Evolutionary conservation across 1,284 basidiomycete genomes (phyloP).

Genomic region (Bjerkandera adusta): DNA sequence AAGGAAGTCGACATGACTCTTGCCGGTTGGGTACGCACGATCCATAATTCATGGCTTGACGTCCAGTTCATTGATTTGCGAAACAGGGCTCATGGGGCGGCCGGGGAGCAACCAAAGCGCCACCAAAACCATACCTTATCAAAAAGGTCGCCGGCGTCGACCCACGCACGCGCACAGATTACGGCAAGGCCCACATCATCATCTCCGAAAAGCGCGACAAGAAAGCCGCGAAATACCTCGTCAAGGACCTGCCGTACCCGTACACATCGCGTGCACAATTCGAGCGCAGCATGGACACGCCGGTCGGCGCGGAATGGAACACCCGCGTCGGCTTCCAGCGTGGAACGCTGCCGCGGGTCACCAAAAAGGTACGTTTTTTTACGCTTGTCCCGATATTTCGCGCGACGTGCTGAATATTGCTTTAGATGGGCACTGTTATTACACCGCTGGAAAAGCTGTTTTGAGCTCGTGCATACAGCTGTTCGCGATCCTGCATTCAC

Average conservation of each 20-base stretch:
- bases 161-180: conserved; percentile 79
- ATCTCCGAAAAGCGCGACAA: conserved; percentile 94
- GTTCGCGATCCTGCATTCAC: too few relatives aligned
- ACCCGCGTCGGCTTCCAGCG: conserved; percentile 86
- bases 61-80: conserved; percentile 4
- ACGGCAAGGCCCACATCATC: conserved; percentile 84
- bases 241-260: conserved; percentile 90
- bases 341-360: conserved; percentile 79
- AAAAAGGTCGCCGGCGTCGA: conserved; percentile 83
- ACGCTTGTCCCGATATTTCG: not conserved
- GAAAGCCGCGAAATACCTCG: conserved; percentile 86
- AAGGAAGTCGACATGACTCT: conserved; percentile 84
- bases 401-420: not conserved
- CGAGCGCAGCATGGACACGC: conserved; percentile 77
- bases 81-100: conserved; percentile 94
- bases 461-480: conserved; percentile 6
- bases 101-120: conserved; percentile 56
- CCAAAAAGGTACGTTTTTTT: conserved; percentile 71
- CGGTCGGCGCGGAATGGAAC: conserved; percentile 93
- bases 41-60: too few relatives aligned
- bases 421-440: conserved; percentile 29
- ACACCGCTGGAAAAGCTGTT: conserved; percentile 28
- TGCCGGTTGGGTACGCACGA: conserved; percentile 86
- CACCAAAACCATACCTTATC: conserved; percentile 65
- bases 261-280: conserved; percentile 89